Conservation (phyloP, 169 alveolate genomes). For the Plasmodium cynomolgi region DNA sequence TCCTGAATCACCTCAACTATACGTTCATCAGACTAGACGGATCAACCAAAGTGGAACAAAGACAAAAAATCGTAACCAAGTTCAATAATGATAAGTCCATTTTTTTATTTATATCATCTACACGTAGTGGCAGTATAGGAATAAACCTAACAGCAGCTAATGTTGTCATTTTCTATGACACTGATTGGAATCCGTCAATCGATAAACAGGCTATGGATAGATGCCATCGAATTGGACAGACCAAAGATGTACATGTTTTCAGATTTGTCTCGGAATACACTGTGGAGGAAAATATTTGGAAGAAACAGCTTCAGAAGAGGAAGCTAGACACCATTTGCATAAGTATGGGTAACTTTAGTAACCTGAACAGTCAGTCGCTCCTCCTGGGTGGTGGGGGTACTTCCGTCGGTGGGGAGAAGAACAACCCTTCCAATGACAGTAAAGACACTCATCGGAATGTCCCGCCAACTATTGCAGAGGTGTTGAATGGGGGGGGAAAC, state of each 20-base stretch:
- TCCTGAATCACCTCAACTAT: constrained; percentile 94
- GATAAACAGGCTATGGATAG: constrained; percentile 99
- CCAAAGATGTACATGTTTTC: constrained; percentile 97
- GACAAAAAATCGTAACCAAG: constrained; percentile 95
- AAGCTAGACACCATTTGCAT: constrained; percentile 97
- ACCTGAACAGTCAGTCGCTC: neutral
- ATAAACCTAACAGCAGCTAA: constrained; percentile 98
- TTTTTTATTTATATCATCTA: constrained; percentile 97
- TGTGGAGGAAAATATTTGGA: constrained; percentile 98
- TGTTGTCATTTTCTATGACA: constrained; percentile 98
- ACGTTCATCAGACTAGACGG: constrained; percentile 98
- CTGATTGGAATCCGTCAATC: constrained; percentile 99
- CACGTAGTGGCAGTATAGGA: constrained; percentile 99
- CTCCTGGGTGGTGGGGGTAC: neutral
- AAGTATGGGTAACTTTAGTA: constrained; percentile 95
- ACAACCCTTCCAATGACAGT: neutral
- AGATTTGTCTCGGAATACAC: constrained; percentile 96
- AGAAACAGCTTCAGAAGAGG: constrained; percentile 96
- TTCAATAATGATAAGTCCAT: constrained; percentile 95
- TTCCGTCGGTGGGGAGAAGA: neutral
- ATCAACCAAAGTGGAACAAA: constrained; percentile 95
- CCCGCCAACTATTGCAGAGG: neutral
- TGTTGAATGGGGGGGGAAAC: neutral
- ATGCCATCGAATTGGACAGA: constrained; percentile 99
- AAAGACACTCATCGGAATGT: neutral